Evolutionary conservation across 495 filamentous ascomycete species (phyloP).

Genomic region (Penicillium fimorum): DNA sequence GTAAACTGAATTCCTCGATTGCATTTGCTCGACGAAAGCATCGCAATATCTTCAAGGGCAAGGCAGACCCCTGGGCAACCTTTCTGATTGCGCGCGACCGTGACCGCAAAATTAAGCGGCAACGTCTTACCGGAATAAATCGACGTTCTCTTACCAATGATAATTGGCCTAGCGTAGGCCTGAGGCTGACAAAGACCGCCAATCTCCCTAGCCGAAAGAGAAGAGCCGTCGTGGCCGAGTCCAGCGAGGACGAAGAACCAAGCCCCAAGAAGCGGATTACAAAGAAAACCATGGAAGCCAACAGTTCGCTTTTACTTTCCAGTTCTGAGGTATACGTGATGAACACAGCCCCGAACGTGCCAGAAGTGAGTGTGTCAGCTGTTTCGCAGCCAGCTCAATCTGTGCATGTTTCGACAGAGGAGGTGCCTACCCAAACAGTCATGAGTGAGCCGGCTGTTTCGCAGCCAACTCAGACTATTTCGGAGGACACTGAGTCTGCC

Average conservation of each 20-base stretch:
- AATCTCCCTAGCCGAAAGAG: neutral
- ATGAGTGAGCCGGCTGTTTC: neutral
- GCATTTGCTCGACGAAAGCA: no score
- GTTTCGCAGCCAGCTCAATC: neutral
- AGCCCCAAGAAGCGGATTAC: neutral
- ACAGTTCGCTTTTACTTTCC: neutral
- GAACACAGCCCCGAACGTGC: no score
- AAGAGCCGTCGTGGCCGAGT: neutral
- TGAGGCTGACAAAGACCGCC: neutral
- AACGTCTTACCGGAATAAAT: no score
- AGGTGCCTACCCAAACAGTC: neutral
- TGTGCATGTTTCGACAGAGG: neutral
- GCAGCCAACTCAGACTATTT: neutral
- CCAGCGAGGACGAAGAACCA: neutral
- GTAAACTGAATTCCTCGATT: no score
- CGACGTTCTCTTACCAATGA: no score
- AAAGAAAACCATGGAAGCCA: neutral
- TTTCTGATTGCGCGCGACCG: no score
- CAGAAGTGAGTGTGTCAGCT: conserved; percentile 2
- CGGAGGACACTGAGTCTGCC: neutral
- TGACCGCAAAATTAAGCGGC: no score
- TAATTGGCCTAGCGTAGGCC: no score
- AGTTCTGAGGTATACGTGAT: no score
- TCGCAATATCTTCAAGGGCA: no score
- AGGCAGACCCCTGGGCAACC: no score